Percentiles rank a stretch among this genome's conserved stretches.
Evolutionary conservation across 805 yeast genomes (phyloP).

Genomic region (Saccharomyces eubayanus): DNA sequence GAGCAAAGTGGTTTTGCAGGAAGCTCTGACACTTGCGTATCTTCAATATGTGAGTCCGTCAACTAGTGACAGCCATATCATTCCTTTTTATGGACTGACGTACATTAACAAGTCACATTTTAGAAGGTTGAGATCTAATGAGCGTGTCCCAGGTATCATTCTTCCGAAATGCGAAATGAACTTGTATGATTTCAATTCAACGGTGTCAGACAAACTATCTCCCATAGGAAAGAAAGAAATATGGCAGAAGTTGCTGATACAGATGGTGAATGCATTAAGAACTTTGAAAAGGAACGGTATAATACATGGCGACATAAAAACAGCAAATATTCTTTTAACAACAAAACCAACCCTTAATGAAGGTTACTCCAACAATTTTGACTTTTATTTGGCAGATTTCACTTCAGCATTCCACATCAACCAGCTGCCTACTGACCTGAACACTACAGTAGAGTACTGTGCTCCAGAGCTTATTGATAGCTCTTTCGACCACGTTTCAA

Average conservation of each 20-base stretch:
- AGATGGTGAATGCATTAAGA: slow-evolving; percentile 6
- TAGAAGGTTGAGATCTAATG: slow-evolving; percentile 3
- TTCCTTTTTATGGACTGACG: slow-evolving; percentile 6
- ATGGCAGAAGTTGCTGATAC: slow-evolving; percentile 10
- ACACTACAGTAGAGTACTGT: slow-evolving; percentile 17
- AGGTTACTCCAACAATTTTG: neutral
- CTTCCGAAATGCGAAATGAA: slow-evolving; percentile 8
- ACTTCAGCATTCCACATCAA: slow-evolving; percentile 7
- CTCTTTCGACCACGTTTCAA: neutral
- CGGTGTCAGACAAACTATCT: neutral
- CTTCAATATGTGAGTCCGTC: neutral
- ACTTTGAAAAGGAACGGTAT: slow-evolving; percentile 6
- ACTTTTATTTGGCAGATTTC: slow-evolving; percentile 15
- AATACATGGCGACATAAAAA: slow-evolving; percentile 18
- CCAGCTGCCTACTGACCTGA: slow-evolving; percentile 1
- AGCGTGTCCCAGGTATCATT: slow-evolving; percentile 10
- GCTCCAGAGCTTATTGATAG: slow-evolving; percentile 12
- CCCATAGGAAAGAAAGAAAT: neutral
- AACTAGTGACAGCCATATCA: neutral
- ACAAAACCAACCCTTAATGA: neutral
- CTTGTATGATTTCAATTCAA: slow-evolving; percentile 8
- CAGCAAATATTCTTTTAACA: slow-evolving; percentile 12
- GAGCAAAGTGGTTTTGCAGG: slow-evolving; percentile 8
- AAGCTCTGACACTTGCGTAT: slow-evolving; percentile 7
- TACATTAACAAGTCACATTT: slow-evolving; percentile 5